Base-by-base conservation (phyloP, 1,284 basidiomycete species). In the Cutaneotrichosporon cavernicola region DNA sequence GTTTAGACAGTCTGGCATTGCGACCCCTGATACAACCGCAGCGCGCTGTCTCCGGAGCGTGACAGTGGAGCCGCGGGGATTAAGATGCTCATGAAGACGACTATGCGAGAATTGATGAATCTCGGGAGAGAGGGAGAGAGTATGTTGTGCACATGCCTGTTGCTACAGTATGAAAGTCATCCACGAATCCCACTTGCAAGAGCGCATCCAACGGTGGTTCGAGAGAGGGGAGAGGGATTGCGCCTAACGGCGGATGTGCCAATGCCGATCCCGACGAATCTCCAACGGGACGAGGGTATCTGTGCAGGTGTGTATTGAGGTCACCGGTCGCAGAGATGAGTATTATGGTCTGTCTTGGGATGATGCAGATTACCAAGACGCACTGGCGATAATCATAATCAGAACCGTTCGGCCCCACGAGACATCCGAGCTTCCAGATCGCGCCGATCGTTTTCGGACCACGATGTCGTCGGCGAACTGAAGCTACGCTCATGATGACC, bases 401-500 rank as follows among this genome's bases (percentile, higher is more conserved):
- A 55, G 52, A 60, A 53, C 13, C 36, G 50, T 61, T 57, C 55
- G 61, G 55, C 47, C 38, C 61, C 61, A n/a, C 61, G 61, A 30
- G 47, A 34, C 32, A 61, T 47, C 21, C 52, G 61, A 5, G 46
- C 55, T 47, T 56, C 51, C 31, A 61, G 26, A 21, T 58, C 55
- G 30, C 60, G 59, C 14, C 32, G 63, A 49, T 64, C 63, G 6
- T 36, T 57, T 21, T 62, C 46, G 57, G 53, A 30, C 66, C 66
- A 67, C 1, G 47, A 11, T 4, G 47, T 36, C 1, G 63, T 51
- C 4, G 66, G 66, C 5, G 58, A 26, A 36, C 58, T 60, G 34
- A 62, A 62, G 46, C 63, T 58, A 36, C 66, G 66, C 61, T 67
- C 66, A 43, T 67, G 66, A 46, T 66, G 65, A 5, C 62, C 55